These are phyloP conservation scores for Suillus placidus DNA, from an alignment of 768 basidiomycete genomes.

Conservation along the genomic window DNA sequence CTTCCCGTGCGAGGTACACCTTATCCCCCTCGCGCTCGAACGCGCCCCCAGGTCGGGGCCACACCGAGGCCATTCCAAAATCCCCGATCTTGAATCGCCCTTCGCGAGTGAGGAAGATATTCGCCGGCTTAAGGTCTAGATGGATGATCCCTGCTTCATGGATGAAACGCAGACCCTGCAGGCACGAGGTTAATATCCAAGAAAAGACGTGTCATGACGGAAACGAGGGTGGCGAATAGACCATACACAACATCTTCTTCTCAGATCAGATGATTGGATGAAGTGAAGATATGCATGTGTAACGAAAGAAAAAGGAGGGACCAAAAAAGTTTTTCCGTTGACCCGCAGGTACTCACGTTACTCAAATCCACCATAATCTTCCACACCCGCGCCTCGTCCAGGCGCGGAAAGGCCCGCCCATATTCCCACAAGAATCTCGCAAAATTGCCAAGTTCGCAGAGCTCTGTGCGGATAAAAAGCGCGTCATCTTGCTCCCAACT, in stretches of 20 bases:
- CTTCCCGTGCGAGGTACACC: conserved; percentile 95
- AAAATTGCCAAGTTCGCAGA: conserved; percentile 93
- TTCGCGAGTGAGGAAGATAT: conserved; percentile 85
- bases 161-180: conserved; percentile 84
- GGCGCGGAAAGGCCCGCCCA: conserved; percentile 76
- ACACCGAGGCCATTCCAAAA: conserved; percentile 97
- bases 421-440: conserved; percentile 90
- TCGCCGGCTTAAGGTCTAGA: conserved; percentile 96
- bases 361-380: conserved; percentile 91
- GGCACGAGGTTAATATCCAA: conserved; percentile 13
- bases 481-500: conserved; percentile 94
- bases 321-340: conserved; percentile 9
- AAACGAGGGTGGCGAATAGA: background rate
- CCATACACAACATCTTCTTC: background rate
- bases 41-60: conserved; percentile 63
- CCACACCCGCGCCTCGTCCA: conserved; percentile 95
- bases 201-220: conserved; percentile 27
- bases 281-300: background rate
- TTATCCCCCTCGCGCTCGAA: conserved; percentile 98
- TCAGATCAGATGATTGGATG: background rate
- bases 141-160: conserved; percentile 90
- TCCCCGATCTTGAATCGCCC: conserved; percentile 97
- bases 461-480: conserved; percentile 90
- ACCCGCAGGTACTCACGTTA: conserved; percentile 58
- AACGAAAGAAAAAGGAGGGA: conserved; percentile 9